These are phyloP conservation scores for Tetracentron sinense DNA, from an alignment of 164 flowering plant genomes.

Conservation along the genomic window DNA sequence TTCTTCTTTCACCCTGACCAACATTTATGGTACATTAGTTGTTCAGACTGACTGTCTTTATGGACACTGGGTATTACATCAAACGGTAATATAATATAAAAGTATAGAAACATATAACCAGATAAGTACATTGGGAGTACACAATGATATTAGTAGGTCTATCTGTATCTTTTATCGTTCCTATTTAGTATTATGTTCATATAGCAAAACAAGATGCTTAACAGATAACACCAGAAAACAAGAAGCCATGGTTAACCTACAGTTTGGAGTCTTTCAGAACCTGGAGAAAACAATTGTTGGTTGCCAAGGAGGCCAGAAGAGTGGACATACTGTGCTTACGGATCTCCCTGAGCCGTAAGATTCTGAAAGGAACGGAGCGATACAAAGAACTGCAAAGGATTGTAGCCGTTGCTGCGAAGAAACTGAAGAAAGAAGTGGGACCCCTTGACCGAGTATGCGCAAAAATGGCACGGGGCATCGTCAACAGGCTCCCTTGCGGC, in stretches of 20 bases:
- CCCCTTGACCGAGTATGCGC: constrained; percentile 40
- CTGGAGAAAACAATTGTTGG: constrained; percentile 62
- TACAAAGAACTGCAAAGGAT: constrained; percentile 41
- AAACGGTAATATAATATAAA: no score
- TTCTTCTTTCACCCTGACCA: background rate
- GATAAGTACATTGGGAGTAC: background rate
- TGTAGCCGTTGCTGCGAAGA: constrained; percentile 38
- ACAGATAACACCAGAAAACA: background rate
- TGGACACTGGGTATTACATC: no score
- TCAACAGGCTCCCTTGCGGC: constrained; percentile 57
- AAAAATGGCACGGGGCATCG: constrained; percentile 59
- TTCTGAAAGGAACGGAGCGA: constrained; percentile 46
- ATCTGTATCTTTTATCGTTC: background rate
- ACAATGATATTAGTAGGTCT: background rate
- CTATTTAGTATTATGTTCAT: no score
- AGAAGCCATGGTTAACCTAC: background rate
- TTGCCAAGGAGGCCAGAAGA: constrained; percentile 68
- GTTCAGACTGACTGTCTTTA: background rate
- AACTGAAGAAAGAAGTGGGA: constrained; percentile 60
- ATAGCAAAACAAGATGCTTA: background rate
- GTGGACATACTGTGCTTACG: constrained; percentile 59
- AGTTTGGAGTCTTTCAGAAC: constrained; percentile 34
- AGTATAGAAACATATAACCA: background rate
- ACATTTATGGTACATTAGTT: background rate
- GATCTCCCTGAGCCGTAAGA: constrained; percentile 44